Conservation (phyloP, 164 flowering plant species). For the Pachysandra terminalis region DNA sequence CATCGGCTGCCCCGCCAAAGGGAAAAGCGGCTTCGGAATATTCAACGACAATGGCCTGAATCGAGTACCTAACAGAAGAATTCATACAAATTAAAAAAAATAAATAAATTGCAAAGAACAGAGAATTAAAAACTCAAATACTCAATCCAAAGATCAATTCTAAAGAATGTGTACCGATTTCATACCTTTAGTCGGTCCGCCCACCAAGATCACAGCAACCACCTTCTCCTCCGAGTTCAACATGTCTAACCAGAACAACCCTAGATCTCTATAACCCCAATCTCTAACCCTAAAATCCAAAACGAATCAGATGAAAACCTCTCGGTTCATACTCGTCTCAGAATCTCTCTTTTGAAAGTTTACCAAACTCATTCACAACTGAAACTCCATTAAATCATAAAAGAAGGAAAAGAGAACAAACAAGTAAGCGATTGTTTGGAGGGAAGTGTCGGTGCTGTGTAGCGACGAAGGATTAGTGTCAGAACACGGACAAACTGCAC, state of each 20-base stretch:
- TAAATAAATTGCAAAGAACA: neutral
- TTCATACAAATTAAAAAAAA: neutral
- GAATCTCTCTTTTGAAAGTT: too few relatives aligned
- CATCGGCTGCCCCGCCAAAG: conserved; percentile 96
- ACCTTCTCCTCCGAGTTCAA: conserved; percentile 67
- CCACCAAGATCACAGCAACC: conserved; percentile 95
- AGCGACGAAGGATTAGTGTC: neutral
- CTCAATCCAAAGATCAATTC: neutral
- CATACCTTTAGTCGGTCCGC: conserved; percentile 92
- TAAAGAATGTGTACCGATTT: neutral
- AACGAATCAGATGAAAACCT: too few relatives aligned
- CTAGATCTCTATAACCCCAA: conserved; percentile 10
- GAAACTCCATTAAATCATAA: too few relatives aligned
- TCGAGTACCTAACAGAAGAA: conserved; percentile 64
- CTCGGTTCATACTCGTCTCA: too few relatives aligned
- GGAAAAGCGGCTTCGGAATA: conserved; percentile 90
- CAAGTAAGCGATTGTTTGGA: too few relatives aligned
- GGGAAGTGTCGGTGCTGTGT: too few relatives aligned
- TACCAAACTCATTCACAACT: too few relatives aligned
- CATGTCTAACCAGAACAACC: conserved; percentile 28
- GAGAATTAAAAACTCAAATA: neutral
- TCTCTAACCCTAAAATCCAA: neutral
- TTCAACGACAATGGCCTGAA: conserved; percentile 87
- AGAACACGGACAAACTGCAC: neutral
- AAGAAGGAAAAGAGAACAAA: too few relatives aligned